Evolutionary conservation across 768 basidiomycete species (phyloP).

Genomic region (Amanita brunnescens): DNA sequence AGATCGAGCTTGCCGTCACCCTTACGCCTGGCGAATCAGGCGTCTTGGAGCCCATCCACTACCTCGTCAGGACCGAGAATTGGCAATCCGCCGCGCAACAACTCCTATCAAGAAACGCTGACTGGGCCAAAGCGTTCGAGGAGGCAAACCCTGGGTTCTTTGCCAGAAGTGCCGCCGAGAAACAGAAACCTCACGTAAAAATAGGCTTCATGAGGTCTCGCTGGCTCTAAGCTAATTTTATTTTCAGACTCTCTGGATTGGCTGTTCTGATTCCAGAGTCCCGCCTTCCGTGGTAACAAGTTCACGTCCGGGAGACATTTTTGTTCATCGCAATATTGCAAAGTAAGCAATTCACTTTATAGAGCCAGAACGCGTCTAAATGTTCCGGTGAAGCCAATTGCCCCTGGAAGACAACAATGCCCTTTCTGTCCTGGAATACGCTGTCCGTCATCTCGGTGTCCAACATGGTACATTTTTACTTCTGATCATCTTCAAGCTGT

Average conservation of each 20-base stretch:
- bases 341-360: slow-evolving; percentile 45
- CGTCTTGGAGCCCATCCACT: no score
- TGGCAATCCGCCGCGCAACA: no score
- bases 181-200: slow-evolving; percentile 61
- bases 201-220: slow-evolving; percentile 5
- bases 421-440: slow-evolving; percentile 66
- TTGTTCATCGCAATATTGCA: slow-evolving; percentile 82
- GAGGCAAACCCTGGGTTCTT: slow-evolving; percentile 58
- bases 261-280: slow-evolving; percentile 80
- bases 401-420: slow-evolving; percentile 63
- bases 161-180: slow-evolving; percentile 41
- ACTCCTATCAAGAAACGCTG: no score
- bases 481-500: slow-evolving; percentile 18
- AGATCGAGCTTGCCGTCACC: no score
- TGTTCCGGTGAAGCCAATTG: slow-evolving; percentile 50
- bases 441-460: slow-evolving; percentile 60
- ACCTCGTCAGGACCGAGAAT: no score
- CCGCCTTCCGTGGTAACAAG: slow-evolving; percentile 72
- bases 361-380: not conserved
- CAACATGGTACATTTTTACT: slow-evolving; percentile 57
- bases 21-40: no score
- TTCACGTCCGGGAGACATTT: slow-evolving; percentile 69
- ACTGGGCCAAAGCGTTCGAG: no score
- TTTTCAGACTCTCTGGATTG: slow-evolving; percentile 64
- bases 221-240: slow-evolving; percentile 4